These are phyloP conservation scores for Phytophthora sp. DNA, from an alignment of 352 stramenopile species.

Conservation along the genomic window DNA sequence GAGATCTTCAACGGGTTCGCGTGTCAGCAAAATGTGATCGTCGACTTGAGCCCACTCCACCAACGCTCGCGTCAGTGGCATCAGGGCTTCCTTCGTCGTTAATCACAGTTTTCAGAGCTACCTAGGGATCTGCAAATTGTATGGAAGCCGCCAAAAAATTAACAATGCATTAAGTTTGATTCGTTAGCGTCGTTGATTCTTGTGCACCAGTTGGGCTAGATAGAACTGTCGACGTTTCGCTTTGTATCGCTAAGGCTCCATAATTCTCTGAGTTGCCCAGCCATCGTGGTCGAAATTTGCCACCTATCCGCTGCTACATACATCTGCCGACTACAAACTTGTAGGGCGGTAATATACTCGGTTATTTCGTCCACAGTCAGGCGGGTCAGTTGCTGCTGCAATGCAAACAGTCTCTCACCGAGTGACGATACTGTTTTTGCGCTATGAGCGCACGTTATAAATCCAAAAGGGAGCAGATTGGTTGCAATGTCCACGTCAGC, in stretches of 20 bases:
- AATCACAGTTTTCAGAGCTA: too few species aligned
- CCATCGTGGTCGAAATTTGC: conserved; percentile 21
- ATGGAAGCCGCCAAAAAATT: too few species aligned
- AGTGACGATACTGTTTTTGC: conserved; percentile 27
- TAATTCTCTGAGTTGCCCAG: conserved; percentile 27
- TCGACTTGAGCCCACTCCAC: too few species aligned
- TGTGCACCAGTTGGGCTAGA: background rate
- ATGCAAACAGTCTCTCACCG: conserved; percentile 27
- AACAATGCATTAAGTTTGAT: too few species aligned
- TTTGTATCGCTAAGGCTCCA: conserved; percentile 31
- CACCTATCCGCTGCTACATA: conserved; percentile 27
- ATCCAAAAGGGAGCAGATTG: conserved; percentile 34
- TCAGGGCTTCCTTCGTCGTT: too few species aligned
- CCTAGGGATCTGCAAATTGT: too few species aligned
- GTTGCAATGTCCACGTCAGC: background rate
- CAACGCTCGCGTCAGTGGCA: too few species aligned
- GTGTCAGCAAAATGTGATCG: too few species aligned
- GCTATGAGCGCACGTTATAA: conserved; percentile 23
- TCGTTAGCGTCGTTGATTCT: background rate
- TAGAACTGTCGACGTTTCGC: conserved; percentile 4
- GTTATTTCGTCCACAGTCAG: conserved; percentile 3
- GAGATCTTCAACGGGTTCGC: too few species aligned
- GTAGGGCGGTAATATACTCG: conserved; percentile 19
- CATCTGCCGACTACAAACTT: conserved; percentile 33
- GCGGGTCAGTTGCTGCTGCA: conserved; percentile 19